Base-by-base conservation (phyloP, 2,329 filamentous ascomycete genomes). In the Teratosphaeria destructans region DNA sequence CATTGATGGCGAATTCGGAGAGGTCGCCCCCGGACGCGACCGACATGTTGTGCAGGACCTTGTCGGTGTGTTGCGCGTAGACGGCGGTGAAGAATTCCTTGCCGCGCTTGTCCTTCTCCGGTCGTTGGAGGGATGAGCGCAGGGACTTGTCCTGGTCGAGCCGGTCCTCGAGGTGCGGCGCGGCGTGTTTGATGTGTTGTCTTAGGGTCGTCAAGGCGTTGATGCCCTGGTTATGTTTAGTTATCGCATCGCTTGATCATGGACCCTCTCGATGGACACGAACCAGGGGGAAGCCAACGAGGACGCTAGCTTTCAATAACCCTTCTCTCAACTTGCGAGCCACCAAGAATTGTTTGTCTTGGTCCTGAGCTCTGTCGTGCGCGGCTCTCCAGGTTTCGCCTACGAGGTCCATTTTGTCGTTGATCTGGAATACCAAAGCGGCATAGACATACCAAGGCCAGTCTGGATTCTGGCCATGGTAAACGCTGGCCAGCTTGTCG, bases 31-130 rank as follows among this genome's bases (percentile, higher is more conserved):
- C 63, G 5, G 62, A 63, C 1, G 62, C 62, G 27, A 62, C 47
- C 5, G 63, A 61, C 60, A 65, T 61, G 26, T 63, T 63, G 19
- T 65, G 55, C 19, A 65, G 55, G 26, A 65, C 63, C 16, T 60
- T 62, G 52, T 65, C 62, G 11, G 63, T 65, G 43, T 65, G 63
- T 29, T 62, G 63, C 7, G 60, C 57, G 49, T 65, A 65, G 34
- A 65, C 63, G 35, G 58, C 62, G 12, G 57, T 57, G 52, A 65
- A 65, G 60, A 65, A 62, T 0, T 53, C 63, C 26, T 59, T 61
- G 23, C 63, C 63, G 10, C 63, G 43, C 5, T 58, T 47, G 54
- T 65, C 62, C 55, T 65, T 65, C 49, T 63, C 62, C 8, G 43
- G 16, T n/a, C 63, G 27, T 10, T 57, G 39, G 11, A 65, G 54